A percentile compares a stretch with the other conserved stretches of the same genome.
Conservation (phyloP, 345 rosid genomes). For the Salix caprea region DNA sequence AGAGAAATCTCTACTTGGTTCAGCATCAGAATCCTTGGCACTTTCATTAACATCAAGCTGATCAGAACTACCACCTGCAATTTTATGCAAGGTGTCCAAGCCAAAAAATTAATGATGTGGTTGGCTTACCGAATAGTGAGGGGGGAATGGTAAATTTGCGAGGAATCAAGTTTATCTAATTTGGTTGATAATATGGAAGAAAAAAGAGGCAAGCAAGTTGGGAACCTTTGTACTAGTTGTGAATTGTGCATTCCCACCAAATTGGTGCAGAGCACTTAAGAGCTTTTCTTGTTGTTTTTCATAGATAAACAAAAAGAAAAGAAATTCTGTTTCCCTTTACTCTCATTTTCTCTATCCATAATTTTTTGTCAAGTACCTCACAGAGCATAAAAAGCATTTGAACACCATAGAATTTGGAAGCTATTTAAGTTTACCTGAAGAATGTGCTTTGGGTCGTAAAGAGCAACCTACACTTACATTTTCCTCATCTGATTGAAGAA, state of each 20-base stretch:
- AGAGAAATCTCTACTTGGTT: conserved; percentile 48
- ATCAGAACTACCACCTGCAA: conserved; percentile 40
- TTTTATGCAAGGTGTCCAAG: conserved; percentile 5
- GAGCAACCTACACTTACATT: conserved; percentile 35
- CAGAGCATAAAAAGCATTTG: neutral
- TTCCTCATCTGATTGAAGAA: conserved; percentile 60
- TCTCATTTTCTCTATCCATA: neutral
- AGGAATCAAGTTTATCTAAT: neutral
- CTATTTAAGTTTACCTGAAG: conserved; percentile 33
- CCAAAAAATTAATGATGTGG: neutral
- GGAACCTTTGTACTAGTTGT: neutral
- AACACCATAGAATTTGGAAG: neutral
- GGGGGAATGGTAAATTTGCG: neutral
- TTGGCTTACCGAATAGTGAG: neutral
- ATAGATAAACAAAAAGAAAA: neutral
- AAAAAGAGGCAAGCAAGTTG: neutral
- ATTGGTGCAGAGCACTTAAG: neutral
- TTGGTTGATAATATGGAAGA: neutral
- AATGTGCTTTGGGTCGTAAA: conserved; percentile 22
- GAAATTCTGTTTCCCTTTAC: neutral
- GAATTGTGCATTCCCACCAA: neutral
- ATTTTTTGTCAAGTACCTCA: neutral
- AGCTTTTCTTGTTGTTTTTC: neutral
- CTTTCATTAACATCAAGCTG: conserved; percentile 17
- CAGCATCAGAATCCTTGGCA: conserved; percentile 28